Percentiles rank a stretch among this genome's conserved stretches.
Conservation (phyloP, 148 eudicot genomes). For the Chenopodium suecicum region DNA sequence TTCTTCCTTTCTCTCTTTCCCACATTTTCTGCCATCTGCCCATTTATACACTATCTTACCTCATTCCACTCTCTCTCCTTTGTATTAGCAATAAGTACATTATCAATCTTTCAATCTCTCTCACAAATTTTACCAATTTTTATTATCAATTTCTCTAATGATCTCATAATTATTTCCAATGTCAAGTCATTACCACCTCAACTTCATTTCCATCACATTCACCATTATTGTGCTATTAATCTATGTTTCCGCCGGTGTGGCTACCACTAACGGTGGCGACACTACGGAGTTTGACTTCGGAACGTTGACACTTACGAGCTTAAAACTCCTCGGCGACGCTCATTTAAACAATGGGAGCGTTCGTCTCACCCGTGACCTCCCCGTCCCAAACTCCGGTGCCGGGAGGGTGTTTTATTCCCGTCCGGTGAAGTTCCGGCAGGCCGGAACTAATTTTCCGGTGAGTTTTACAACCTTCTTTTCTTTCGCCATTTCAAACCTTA, state of each 20-base stretch:
- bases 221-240: constrained; percentile 14
- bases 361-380: constrained; percentile 61
- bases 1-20: background rate
- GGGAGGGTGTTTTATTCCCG: constrained; percentile 55
- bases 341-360: constrained; percentile 63
- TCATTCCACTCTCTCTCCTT: background rate
- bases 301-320: constrained; percentile 52
- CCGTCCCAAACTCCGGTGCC: constrained; percentile 79
- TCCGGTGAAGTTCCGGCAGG: constrained; percentile 48
- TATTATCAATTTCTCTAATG: background rate
- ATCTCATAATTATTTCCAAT: background rate
- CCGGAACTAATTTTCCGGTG: constrained; percentile 20
- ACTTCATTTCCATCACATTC: background rate
- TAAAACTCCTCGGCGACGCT: constrained; percentile 82
- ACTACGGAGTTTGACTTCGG: constrained; percentile 64
- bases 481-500: constrained; percentile 56
- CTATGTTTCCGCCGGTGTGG: background rate
- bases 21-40: background rate
- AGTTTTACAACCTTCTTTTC: constrained; percentile 75
- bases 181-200: background rate
- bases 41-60: background rate
- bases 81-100: background rate
- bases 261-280: constrained; percentile 5
- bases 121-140: background rate
- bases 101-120: background rate